Base-by-base conservation (phyloP, 2,329 filamentous ascomycete genomes). In the Macrophomina pseudophaseolina region DNA sequence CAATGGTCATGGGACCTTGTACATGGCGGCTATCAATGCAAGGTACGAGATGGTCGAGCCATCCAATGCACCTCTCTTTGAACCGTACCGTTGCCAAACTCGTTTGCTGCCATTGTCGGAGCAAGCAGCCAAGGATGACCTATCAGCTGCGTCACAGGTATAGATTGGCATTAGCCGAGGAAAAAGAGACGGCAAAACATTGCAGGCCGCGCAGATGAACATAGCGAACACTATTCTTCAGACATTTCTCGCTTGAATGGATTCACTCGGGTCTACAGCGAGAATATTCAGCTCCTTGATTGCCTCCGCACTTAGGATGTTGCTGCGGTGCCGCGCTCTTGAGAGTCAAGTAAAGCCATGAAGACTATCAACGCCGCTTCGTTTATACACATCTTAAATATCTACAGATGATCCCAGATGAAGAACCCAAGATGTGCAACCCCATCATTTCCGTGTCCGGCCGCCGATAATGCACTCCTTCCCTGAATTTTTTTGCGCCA, bases 381-480 rank as follows among this genome's bases (percentile, higher is more conserved):
- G 42, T 62, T 38, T 51, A 62, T 60, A 59, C 18, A 11, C n/a
- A 4, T 49, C 58, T n/a, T 23, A 16, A 49, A 62, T 49, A 28
- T 62, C n/a, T 62, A 35, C 58, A 51, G 30, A 35, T 32, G 28
- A 62, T 18, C 28, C 46, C 52, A 9, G 38, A 49, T 38, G n/a
- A 11, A 30, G 12, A 14, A n/a, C 44, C 58, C 44, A 35, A 49
- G 30, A 38, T 33, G 16, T 11, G 16, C 4, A 5, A 16, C n/a
- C 40, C 42, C 9, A 5, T 49, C 18, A 35, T 32, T 12, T 30
- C 44, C 6, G 18, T 16, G 42, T 40, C 58, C 18, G 42, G 58
- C 11, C 58, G 42, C 44, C 58, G 4, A 62, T 23, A 48, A 49
- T 49, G 58, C 58, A 49, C 38, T 49, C 58, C 58, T 12, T 40